These are phyloP conservation scores for Naegleria lovaniensis DNA, from an alignment of 208 protist genomes.

Conservation along the genomic window DNA sequence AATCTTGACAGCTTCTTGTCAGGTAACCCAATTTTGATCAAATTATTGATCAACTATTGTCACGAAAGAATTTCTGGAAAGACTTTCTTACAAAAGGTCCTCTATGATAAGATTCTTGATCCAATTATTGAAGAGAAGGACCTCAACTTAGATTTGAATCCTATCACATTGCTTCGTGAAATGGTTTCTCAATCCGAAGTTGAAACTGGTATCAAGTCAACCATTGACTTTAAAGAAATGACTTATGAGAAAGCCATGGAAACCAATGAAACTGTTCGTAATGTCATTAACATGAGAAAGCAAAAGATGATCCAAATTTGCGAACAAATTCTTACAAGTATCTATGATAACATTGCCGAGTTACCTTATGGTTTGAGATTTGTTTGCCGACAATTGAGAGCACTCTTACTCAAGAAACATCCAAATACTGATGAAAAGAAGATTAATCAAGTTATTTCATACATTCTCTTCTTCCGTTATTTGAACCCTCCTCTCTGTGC, in stretches of 20 bases:
- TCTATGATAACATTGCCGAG: conserved; percentile 43
- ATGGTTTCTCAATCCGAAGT: conserved; percentile 54
- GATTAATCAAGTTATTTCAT: conserved; percentile 52
- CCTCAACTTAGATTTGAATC: conserved; percentile 53
- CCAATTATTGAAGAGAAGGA: conserved; percentile 49
- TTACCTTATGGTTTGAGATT: conserved; percentile 61
- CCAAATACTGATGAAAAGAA: conserved; percentile 37
- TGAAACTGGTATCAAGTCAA: conserved; percentile 50
- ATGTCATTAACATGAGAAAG: conserved; percentile 47
- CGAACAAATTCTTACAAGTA: conserved; percentile 47
- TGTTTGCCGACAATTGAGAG: conserved; percentile 50
- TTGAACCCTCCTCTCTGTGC: conserved; percentile 57
- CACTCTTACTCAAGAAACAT: conserved; percentile 33
- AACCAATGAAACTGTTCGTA: conserved; percentile 24
- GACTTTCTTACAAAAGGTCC: conserved; percentile 44
- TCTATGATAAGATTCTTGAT: conserved; percentile 48
- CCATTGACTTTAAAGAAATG: conserved; percentile 47
- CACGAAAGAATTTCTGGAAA: conserved; percentile 44
- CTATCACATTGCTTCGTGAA: conserved; percentile 43
- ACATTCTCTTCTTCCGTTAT: conserved; percentile 64
- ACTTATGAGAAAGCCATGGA: conserved; percentile 50
- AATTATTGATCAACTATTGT: conserved; percentile 58
- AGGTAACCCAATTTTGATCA: conserved; percentile 50
- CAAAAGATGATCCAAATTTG: conserved; percentile 45
- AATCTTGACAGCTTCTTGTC: conserved; percentile 45